Percentiles rank a stretch among this genome's conserved stretches.
These are phyloP conservation scores for Globisporangium sylvaticum DNA, from an alignment of 352 stramenopile species.

Conservation along the genomic window DNA sequence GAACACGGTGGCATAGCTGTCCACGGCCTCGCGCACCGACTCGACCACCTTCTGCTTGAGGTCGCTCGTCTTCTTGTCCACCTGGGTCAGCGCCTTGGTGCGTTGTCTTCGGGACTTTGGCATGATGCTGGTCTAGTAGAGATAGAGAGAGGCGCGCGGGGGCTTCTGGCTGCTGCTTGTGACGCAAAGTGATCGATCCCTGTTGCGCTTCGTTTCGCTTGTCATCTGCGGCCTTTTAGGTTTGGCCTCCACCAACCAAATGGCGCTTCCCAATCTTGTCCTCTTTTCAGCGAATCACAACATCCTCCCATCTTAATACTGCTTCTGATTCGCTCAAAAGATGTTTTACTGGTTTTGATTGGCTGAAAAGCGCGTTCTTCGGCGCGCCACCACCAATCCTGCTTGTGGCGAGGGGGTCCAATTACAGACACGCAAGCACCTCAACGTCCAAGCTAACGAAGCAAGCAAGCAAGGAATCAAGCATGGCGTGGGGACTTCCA, in stretches of 20 bases:
- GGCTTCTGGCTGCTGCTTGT: conserved; percentile 6
- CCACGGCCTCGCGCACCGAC: conserved; percentile 90
- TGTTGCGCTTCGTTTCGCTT: conserved; percentile 18
- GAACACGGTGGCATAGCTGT: conserved; percentile 92
- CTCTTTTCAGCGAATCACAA: conserved; percentile 42
- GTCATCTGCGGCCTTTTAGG: conserved; percentile 14
- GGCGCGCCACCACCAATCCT: conserved; percentile 41
- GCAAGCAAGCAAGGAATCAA: conserved; percentile 11
- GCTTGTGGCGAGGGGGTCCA: conserved; percentile 16
- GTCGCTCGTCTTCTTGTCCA: conserved; percentile 94
- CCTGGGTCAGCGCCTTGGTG: conserved; percentile 92
- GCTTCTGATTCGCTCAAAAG: conserved; percentile 24
- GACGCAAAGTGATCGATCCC: conserved; percentile 11
- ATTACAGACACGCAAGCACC: conserved; percentile 18
- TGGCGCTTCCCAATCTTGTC: conserved; percentile 3
- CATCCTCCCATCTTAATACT: not conserved
- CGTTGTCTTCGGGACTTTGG: conserved; percentile 86
- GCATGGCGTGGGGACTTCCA: conserved; percentile 65
- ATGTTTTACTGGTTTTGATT: conserved; percentile 19
- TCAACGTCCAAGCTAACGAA: conserved; percentile 3
- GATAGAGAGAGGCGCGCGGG: not conserved
- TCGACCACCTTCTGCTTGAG: conserved; percentile 96
- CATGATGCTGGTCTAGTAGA: conserved; percentile 35
- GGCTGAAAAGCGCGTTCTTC: conserved; percentile 26
- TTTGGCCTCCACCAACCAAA: conserved; percentile 52